A percentile compares a stretch with the other conserved stretches of the same genome.
Evolutionary conservation across 1,284 basidiomycete species (phyloP).

Genomic region (Binderoboletus segoi): DNA sequence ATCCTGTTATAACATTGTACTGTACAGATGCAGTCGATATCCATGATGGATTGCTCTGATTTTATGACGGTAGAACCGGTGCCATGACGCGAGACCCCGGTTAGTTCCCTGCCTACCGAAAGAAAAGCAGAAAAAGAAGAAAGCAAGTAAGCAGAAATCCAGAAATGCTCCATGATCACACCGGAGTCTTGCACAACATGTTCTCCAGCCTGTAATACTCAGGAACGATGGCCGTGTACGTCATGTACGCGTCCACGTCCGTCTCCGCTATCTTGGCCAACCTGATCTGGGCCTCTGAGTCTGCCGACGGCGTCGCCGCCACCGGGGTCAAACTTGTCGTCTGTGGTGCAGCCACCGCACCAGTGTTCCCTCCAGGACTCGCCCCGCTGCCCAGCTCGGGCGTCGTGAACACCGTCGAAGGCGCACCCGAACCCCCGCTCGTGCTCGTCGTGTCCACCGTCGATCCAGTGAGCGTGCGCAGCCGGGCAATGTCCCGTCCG

Average conservation of each 20-base stretch:
- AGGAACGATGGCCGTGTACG: constrained; percentile 81
- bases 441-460: constrained; percentile 50
- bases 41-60: not conserved
- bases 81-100: not conserved
- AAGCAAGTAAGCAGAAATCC: not conserved
- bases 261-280: constrained; percentile 80
- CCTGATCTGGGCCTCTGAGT: constrained; percentile 72
- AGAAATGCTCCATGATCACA: constrained; percentile 35
- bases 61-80: not conserved
- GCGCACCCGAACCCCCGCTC: constrained; percentile 34
- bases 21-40: constrained; percentile 10
- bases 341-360: constrained; percentile 17
- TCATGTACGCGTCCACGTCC: constrained; percentile 79
- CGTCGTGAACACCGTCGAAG: constrained; percentile 65
- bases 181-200: constrained; percentile 67
- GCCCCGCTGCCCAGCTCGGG: constrained; percentile 51
- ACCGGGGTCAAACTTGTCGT: constrained; percentile 68
- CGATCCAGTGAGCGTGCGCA: constrained; percentile 53
- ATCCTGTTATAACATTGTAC: constrained; percentile 21
- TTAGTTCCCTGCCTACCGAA: not conserved
- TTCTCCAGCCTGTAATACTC: constrained; percentile 77
- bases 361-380: constrained; percentile 27
- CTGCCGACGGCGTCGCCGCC: constrained; percentile 65
- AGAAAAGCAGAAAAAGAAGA: not conserved
- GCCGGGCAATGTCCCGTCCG: constrained; percentile 36